Conservation (phyloP, 73 alveolate genomes). For the Tetrahymena thermophila region DNA sequence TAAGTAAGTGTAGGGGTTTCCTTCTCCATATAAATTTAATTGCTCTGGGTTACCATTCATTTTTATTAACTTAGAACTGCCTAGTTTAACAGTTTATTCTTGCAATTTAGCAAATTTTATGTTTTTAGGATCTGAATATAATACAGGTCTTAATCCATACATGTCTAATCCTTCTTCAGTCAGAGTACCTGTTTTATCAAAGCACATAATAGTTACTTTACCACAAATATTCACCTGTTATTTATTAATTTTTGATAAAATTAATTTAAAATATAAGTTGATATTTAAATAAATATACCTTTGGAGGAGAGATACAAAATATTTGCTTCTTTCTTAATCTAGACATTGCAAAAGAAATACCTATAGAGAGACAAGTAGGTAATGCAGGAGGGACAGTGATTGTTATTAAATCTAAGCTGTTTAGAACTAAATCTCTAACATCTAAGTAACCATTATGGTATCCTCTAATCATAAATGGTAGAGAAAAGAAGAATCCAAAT, state of each 20-base stretch:
- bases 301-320: conserved; percentile 71
- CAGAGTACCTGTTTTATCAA: conserved; percentile 95
- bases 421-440: conserved; percentile 46
- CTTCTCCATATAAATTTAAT: not conserved
- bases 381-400: conserved; percentile 87
- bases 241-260: no score
- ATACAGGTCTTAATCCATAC: conserved; percentile 61
- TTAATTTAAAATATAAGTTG: not conserved
- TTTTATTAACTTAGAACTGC: not conserved
- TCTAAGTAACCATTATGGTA: conserved; percentile 34
- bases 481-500: conserved; percentile 41
- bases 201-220: conserved; percentile 72
- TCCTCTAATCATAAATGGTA: conserved; percentile 36
- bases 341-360: conserved; percentile 62
- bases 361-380: conserved; percentile 84
- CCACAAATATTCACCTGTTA: conserved; percentile 71
- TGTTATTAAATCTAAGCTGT: conserved; percentile 71
- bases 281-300: conserved; percentile 33
- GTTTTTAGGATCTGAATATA: conserved; percentile 5
- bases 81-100: not conserved
- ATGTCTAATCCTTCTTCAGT: conserved; percentile 88
- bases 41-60: not conserved
- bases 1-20: not conserved
- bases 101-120: not conserved
- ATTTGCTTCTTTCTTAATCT: conserved; percentile 65